phyloP scores from a whole-genome alignment of 2,329 filamentous ascomycete genomes.

The Sporothrix pseudoabietina region DNA sequence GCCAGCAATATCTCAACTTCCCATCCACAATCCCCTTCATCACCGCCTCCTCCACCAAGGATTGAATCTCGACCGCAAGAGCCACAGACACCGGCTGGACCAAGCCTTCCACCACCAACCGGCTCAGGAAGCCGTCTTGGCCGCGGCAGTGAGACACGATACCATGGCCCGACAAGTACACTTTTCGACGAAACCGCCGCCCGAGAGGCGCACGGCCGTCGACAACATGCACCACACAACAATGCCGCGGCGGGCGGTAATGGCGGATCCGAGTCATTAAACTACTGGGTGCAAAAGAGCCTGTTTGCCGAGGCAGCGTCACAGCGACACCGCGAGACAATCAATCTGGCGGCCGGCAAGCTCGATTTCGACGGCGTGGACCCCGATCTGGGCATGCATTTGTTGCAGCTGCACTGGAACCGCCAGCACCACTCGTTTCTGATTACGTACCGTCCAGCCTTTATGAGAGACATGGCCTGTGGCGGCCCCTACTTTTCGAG shows the following conservation, averaged over 20 bases:
- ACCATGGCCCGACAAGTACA: constrained; percentile 54
- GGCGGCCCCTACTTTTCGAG: constrained; percentile 57
- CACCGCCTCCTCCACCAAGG: constrained; percentile 41
- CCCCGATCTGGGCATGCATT: constrained; percentile 54
- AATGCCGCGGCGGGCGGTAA: constrained; percentile 32
- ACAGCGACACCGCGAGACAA: constrained; percentile 53
- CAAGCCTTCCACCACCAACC: neutral
- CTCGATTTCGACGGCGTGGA: constrained; percentile 60
- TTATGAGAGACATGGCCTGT: constrained; percentile 57
- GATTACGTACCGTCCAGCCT: constrained; percentile 55
- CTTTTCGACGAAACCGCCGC: constrained; percentile 47
- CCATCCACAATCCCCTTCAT: neutral
- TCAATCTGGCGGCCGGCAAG: constrained; percentile 49
- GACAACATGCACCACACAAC: constrained; percentile 31
- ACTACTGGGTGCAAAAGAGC: constrained; percentile 49
- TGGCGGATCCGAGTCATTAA: constrained; percentile 35
- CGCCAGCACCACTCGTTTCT: constrained; percentile 54
- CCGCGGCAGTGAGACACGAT: constrained; percentile 47
- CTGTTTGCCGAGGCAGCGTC: constrained; percentile 52
- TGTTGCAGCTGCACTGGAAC: constrained; percentile 56
- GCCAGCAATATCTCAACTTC: neutral
- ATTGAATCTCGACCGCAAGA: neutral
- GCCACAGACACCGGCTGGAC: neutral
- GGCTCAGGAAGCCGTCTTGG: neutral
- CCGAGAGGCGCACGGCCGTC: constrained; percentile 31